Evolutionary conservation across 2,329 filamentous ascomycete species (phyloP), one percentile per base, ranked within the genome.

Genomic region (Knoxdaviesia capensis): DNA sequence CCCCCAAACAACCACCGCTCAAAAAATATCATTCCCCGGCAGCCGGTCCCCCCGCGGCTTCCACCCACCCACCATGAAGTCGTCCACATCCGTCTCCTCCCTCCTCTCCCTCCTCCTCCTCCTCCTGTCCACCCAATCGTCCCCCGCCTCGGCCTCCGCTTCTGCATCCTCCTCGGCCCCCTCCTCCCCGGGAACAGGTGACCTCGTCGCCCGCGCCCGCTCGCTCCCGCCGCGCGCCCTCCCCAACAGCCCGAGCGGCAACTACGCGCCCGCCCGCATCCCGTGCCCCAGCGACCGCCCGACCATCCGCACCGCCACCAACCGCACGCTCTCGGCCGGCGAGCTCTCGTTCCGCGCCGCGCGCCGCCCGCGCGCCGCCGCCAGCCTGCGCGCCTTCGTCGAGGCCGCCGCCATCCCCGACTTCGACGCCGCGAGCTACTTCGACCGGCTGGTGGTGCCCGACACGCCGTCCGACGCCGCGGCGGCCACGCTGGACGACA

Each of bases 381-480:
- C 73, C 7, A 76, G 83, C n/a, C 78, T 94, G 69, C 71, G 68
- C 43, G 68, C 79, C 11, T 75, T 93, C 48, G 66, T 96, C 41
- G 63, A 63, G 11, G 71, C 80, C 44, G 66, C 83, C 52, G 74
- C 74, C 50, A 87, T 96, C 47, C 60, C 70, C n/a, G 74, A 70
- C 45, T 88, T 94, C 47, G 77, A 94, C 57, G 78, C 76, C n/a
- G 65, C 64, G 1, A 55, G 60, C 2, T 96, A 90, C 55, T 74
- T 96, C 50, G 66, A 77, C 42, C 20, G 20, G 20, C 20, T 20
- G 20, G 20, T 20, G 20, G 20, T 20, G 20, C 20, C 20, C 61
- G 60, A 45, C 59, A 74, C 46, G 57, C 71, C 31, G 77, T 78
- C 56, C 20, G 20, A 20, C 20, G 20, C 20, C 20, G 20, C 20